Evolutionary conservation across 176 grass and related monocot species (phyloP), one percentile per base, ranked within the genome.

Genomic region (Oryza officinalis): DNA sequence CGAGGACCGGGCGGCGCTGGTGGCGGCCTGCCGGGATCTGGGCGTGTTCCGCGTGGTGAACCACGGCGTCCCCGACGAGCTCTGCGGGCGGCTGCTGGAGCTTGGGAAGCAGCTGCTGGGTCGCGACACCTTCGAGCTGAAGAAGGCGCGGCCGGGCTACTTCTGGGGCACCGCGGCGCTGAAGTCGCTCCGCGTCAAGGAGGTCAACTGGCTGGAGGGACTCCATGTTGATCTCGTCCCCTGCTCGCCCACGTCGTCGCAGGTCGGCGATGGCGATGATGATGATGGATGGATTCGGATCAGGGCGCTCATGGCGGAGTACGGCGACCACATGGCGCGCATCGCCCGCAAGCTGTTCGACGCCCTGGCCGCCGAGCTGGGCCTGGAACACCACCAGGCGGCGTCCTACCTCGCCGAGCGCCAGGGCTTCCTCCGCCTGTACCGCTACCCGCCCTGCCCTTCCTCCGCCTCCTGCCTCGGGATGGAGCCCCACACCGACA

Each of bases 401-500:
- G 11, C 75, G n/a, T 7, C 88, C 0, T 98, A 93, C 87, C 73
- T 98, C 69, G 85, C 75, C 3, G 95, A 98, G 72, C 57, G 17
- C 27, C 81, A 82, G 32, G 73, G 90, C 82, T 85, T 80, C 1
- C 81, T 98, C 35, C 92, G 95, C 9, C 72, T 88, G 8, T 98
- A 98, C 45, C 87, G 95, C 4, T 98, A 98, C 78, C 95, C 95
- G 1, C 71, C 80, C 15, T 91, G 85, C n/a, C 73, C 86, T 13
- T 35, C 59, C 3, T 1, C n/a, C 3, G 10, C 13, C 28, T 47
- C 33, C 14, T 52, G 60, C 63, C 33, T 95, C 27, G 95, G 90
- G 1, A 98, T 98, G 95, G 92, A 90, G 67, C 43, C 91, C 1
- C 95, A 98, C 85, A 98, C 90, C 1, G 95, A 98, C 47, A 98